Evolutionary conservation across 164 flowering plant species (phyloP), one percentile per base, ranked within the genome.

Genomic region (Liriodendron chinense): DNA sequence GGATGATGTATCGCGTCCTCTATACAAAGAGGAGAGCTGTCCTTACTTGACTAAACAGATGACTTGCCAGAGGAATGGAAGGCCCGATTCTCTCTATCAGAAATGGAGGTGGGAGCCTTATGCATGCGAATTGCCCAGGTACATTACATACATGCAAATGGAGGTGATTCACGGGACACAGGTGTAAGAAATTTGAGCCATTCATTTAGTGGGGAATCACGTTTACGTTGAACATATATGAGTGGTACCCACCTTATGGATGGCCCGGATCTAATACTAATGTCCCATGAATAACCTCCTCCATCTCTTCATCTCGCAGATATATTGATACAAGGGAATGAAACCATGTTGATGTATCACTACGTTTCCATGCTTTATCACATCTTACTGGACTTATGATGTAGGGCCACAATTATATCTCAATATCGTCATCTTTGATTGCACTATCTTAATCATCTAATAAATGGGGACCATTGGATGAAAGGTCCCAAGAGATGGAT

Each of bases 61-160:
- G 59, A 88, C 95, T 76, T 93, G 98, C 79, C 83, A 77, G 62
- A 89, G 78, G 75, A 93, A 93, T 81, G 98, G 98, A 1, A 86
- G 97, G 72, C 91, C 95, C 59, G 98, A 95, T 89, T 87, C 95
- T 74, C 76, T 80, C 21, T 95, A 95, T 72, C 91, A 90, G 83
- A 88, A 89, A 23, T 95, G 98, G 98, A 92, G 89, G 84, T 96
- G 98, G 99, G 85, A 91, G 82, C 99, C 96, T 71, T 76, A 80
- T 78, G 81, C 70, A 10, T 95, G 99, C 80, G 75, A 83, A 25
- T 76, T 96, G 57, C 97, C 98, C 47, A 91, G 95, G 96, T 93
- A 71, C 20, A 34, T 34, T 93, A 71, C 20, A 34, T 34, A 34
- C 7, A 34, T 34, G 43, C 43, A 34, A 34, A 34, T 34, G 43